phyloP scores from a whole-genome alignment of 2,329 filamentous ascomycete genomes.

The Xylariomycetidae sp. region DNA sequence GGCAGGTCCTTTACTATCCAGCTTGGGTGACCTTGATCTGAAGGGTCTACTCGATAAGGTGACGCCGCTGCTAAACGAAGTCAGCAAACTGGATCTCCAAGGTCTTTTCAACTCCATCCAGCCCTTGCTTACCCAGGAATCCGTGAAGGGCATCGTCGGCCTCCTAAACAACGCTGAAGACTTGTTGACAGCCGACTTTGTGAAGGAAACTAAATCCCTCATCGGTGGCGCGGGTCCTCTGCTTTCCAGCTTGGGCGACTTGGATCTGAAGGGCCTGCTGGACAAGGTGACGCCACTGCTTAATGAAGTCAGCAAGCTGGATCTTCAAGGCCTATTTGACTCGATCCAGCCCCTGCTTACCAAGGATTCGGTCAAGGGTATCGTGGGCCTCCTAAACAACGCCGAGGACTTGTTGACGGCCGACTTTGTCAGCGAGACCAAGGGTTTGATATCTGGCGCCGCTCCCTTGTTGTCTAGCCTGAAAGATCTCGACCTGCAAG shows the following conservation, averaged over 20 bases:
- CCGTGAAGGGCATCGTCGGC: conserved; percentile 20
- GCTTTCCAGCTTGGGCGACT: conserved; percentile 21
- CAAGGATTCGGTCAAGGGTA: conserved; percentile 9
- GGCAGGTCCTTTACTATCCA: conserved; percentile 18
- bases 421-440: conserved; percentile 11
- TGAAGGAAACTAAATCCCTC: conserved; percentile 22
- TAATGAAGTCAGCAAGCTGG: conserved; percentile 23
- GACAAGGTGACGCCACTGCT: conserved; percentile 26
- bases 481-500: conserved; percentile 12
- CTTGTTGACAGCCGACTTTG: conserved; percentile 21
- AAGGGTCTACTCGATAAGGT: conserved; percentile 24
- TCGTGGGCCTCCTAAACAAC: conserved; percentile 11
- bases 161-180: conserved; percentile 25
- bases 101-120: conserved; percentile 25
- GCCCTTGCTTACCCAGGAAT: conserved; percentile 27
- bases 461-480: conserved; percentile 10
- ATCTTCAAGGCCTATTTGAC: conserved; percentile 22
- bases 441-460: conserved; percentile 7
- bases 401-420: conserved; percentile 10
- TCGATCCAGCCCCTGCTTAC: conserved; percentile 26
- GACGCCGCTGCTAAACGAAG: conserved; percentile 24
- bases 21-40: conserved; percentile 24
- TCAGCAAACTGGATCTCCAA: conserved; percentile 27
- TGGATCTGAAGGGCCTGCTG: conserved; percentile 28
- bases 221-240: conserved; percentile 23